Conservation (phyloP, 2,329 filamentous ascomycete genomes). For the Parastagonospora nodorum region DNA sequence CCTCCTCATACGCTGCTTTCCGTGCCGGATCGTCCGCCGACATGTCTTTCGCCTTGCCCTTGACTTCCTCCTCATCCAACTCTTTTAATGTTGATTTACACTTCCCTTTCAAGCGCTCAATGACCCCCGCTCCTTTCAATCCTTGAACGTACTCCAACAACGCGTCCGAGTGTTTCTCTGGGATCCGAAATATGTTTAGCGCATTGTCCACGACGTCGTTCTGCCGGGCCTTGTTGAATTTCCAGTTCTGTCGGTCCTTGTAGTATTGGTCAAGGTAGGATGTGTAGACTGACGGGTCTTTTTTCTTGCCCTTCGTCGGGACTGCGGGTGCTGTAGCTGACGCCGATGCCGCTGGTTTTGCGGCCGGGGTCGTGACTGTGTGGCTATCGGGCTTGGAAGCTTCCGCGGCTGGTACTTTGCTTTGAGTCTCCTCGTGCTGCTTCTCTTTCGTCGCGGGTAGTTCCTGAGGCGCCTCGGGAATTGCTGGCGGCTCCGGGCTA, state of each 20-base stretch:
- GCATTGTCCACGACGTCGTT: slow-evolving; percentile 82
- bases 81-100: slow-evolving; percentile 65
- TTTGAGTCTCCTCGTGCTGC: slow-evolving; percentile 21
- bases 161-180: slow-evolving; percentile 68
- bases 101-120: slow-evolving; percentile 67
- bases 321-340: background rate
- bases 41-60: slow-evolving; percentile 23
- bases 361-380: background rate
- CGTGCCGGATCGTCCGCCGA: slow-evolving; percentile 44
- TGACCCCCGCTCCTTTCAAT: slow-evolving; percentile 73
- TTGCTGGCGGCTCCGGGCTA: slow-evolving; percentile 9
- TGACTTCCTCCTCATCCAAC: slow-evolving; percentile 50
- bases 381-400: background rate
- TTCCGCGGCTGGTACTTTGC: slow-evolving; percentile 7
- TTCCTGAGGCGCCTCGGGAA: background rate
- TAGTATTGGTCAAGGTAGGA: slow-evolving; percentile 80
- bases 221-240: slow-evolving; percentile 95
- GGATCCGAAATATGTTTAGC: slow-evolving; percentile 73
- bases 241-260: slow-evolving; percentile 74
- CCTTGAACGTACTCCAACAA: slow-evolving; percentile 80
- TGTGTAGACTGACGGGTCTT: slow-evolving; percentile 68
- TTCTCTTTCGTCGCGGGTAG: background rate
- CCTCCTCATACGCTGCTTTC: slow-evolving; percentile 43
- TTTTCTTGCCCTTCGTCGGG: slow-evolving; percentile 37
- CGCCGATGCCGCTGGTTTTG: background rate